phyloP scores from a whole-genome alignment of 371 early-diverging fungal genomes.

The Aphelidium insulamus region DNA sequence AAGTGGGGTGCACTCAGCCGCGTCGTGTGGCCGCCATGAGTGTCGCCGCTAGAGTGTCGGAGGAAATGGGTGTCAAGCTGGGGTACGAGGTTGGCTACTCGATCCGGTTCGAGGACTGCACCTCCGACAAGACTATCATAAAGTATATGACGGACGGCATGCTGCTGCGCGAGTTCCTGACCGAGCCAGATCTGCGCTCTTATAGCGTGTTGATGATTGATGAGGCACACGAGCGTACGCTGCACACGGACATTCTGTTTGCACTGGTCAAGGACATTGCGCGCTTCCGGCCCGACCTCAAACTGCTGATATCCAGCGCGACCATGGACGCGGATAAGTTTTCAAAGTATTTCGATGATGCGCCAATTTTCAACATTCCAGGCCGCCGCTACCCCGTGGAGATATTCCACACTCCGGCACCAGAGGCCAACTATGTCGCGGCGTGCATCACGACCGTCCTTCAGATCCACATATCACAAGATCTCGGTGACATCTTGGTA shows the following conservation, averaged over 20 bases:
- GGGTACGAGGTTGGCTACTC: slow-evolving; percentile 91
- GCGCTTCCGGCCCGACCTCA: slow-evolving; percentile 76
- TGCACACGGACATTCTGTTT: slow-evolving; percentile 95
- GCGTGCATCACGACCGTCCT: slow-evolving; percentile 86
- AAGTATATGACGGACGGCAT: slow-evolving; percentile 99
- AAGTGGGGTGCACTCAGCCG: slow-evolving; percentile 97
- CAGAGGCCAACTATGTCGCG: slow-evolving; percentile 90
- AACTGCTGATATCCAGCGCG: slow-evolving; percentile 94
- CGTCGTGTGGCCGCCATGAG: slow-evolving; percentile 98
- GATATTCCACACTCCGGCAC: slow-evolving; percentile 82
- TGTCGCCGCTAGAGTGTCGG: slow-evolving; percentile 91
- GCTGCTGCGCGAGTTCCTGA: slow-evolving; percentile 92
- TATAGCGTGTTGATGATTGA: slow-evolving; percentile 94
- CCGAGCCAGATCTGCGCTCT: slow-evolving; percentile 77
- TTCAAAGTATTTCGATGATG: slow-evolving; percentile 79
- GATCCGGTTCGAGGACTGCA: slow-evolving; percentile 95
- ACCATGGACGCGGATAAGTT: slow-evolving; percentile 96
- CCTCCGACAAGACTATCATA: slow-evolving; percentile 78
- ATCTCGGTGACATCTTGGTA: slow-evolving; percentile 82
- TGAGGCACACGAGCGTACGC: slow-evolving; percentile 97
- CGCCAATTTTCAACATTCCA: slow-evolving; percentile 83
- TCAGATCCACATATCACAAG: slow-evolving; percentile 82
- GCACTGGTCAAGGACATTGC: slow-evolving; percentile 93
- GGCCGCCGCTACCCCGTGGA: slow-evolving; percentile 86
- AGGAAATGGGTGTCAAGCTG: slow-evolving; percentile 82